Conservation (phyloP, 2,329 filamentous ascomycete species). For the Endoconidiophora polonica region DNA sequence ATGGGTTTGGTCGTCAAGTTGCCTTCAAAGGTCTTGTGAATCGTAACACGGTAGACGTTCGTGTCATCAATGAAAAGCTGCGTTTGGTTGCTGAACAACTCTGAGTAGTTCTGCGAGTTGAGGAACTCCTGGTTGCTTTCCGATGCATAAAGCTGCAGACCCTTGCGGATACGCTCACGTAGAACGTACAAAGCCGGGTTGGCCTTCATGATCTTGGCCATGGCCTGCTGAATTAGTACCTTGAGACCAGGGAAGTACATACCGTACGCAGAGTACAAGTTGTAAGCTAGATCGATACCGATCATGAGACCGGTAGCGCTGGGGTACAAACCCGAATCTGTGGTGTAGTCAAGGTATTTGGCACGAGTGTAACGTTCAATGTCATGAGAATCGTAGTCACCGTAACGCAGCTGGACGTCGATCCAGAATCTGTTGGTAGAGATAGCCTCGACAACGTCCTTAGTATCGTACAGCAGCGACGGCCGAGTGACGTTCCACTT, state of each 20-base stretch:
- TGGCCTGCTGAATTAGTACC: conserved; percentile 87
- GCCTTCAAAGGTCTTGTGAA: conserved; percentile 98
- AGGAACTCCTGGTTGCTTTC: conserved; percentile 99
- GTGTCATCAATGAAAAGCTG: conserved; percentile 98
- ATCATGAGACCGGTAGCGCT: conserved; percentile 96
- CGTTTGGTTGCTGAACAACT: conserved; percentile 97
- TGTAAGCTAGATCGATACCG: conserved; percentile 93
- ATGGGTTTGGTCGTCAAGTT: conserved; percentile 99
- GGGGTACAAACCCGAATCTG: conserved; percentile 96
- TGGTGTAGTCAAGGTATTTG: conserved; percentile 97
- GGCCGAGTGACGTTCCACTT: conserved; percentile 97
- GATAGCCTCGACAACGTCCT: conserved; percentile 82
- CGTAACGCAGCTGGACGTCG: conserved; percentile 89
- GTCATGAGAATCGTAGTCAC: conserved; percentile 97
- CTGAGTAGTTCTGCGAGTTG: conserved; percentile 98
- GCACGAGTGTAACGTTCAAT: conserved; percentile 95
- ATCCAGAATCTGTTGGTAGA: conserved; percentile 99
- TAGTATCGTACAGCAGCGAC: conserved; percentile 86
- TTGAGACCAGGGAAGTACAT: conserved; percentile 98
- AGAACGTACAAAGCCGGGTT: conserved; percentile 93
- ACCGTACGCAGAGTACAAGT: conserved; percentile 92
- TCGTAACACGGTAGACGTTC: conserved; percentile 97
- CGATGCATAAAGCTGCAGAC: conserved; percentile 90
- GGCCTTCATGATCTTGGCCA: conserved; percentile 99
- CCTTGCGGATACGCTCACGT: conserved; percentile 94